A percentile compares a stretch with the other conserved stretches of the same genome.
Conservation (phyloP, 352 stramenopile species). For the Globisporangium paddicum region DNA sequence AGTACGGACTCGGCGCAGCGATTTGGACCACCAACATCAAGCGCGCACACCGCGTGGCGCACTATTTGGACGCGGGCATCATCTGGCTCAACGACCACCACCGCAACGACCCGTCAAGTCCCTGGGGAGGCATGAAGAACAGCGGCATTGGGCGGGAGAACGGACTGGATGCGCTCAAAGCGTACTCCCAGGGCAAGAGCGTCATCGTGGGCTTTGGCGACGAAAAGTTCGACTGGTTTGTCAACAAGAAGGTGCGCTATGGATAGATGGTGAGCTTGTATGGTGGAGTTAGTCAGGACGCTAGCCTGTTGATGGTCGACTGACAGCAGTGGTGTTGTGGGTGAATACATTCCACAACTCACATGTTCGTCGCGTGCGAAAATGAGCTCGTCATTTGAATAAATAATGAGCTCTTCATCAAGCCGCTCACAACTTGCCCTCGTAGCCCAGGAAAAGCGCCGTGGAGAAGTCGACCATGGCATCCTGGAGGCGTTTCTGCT, state of each 20-base stretch:
- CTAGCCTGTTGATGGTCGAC: background rate
- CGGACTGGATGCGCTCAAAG: slow-evolving; percentile 54
- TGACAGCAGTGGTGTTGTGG: background rate
- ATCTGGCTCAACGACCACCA: slow-evolving; percentile 89
- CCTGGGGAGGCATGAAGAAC: slow-evolving; percentile 71
- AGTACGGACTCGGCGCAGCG: slow-evolving; percentile 78
- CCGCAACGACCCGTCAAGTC: slow-evolving; percentile 48
- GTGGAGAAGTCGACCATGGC: slow-evolving; percentile 81
- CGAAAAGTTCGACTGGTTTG: slow-evolving; percentile 78
- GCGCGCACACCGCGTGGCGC: slow-evolving; percentile 75
- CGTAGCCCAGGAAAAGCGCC: slow-evolving; percentile 63
- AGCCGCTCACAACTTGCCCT: slow-evolving; percentile 52
- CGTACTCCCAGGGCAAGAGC: slow-evolving; percentile 80
- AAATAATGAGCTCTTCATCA: background rate
- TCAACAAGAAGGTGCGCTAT: slow-evolving; percentile 51
- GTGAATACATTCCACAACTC: background rate
- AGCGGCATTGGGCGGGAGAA: slow-evolving; percentile 81
- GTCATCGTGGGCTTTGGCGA: slow-evolving; percentile 58
- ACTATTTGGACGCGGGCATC: slow-evolving; percentile 83
- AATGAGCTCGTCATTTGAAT: background rate
- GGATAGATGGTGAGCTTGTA: slow-evolving; percentile 26
- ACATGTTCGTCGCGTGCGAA: background rate
- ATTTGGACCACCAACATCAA: slow-evolving; percentile 84
- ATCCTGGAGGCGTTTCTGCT: slow-evolving; percentile 71
- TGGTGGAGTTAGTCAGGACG: background rate